These are phyloP conservation scores for Porphyrellus sp. DNA, from an alignment of 1,284 basidiomycete species.

Conservation along the genomic window DNA sequence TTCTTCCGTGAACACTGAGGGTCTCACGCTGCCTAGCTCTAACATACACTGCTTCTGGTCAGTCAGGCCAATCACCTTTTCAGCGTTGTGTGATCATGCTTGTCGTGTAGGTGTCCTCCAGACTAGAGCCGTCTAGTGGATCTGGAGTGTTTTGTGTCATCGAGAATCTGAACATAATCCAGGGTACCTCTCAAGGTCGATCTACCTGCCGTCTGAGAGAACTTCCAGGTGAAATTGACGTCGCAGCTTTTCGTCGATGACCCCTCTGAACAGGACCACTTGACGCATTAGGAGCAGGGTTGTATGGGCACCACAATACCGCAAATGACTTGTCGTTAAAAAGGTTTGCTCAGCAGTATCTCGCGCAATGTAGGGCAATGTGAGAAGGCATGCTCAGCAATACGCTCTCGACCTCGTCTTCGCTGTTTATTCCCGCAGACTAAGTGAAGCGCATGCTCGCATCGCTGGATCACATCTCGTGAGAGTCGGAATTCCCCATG, in stretches of 20 bases:
- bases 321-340: slow-evolving; percentile 14
- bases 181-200: slow-evolving; percentile 15
- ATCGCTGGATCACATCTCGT: slow-evolving; percentile 5
- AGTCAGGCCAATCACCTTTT: neutral
- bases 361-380: slow-evolving; percentile 13
- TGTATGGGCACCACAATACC: slow-evolving; percentile 6
- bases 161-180: slow-evolving; percentile 5
- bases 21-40: too few species aligned
- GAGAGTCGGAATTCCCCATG: slow-evolving; percentile 17
- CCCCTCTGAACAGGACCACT: slow-evolving; percentile 13
- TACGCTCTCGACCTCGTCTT: slow-evolving; percentile 14
- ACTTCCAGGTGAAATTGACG: neutral
- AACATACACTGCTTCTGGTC: too few species aligned
- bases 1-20: too few species aligned
- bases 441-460: slow-evolving; percentile 10
- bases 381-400: slow-evolving; percentile 9
- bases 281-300: neutral
- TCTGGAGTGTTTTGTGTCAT: neutral
- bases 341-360: slow-evolving; percentile 5
- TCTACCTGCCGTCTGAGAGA: neutral
- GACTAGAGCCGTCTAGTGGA: slow-evolving; percentile 35
- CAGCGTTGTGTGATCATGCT: neutral
- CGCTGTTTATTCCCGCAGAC: slow-evolving; percentile 10
- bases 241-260: neutral
- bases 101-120: slow-evolving; percentile 15